Evolutionary conservation across 2,329 filamentous ascomycete species (phyloP), one percentile per base, ranked within the genome.

Genomic region (Alternaria metachromatica): DNA sequence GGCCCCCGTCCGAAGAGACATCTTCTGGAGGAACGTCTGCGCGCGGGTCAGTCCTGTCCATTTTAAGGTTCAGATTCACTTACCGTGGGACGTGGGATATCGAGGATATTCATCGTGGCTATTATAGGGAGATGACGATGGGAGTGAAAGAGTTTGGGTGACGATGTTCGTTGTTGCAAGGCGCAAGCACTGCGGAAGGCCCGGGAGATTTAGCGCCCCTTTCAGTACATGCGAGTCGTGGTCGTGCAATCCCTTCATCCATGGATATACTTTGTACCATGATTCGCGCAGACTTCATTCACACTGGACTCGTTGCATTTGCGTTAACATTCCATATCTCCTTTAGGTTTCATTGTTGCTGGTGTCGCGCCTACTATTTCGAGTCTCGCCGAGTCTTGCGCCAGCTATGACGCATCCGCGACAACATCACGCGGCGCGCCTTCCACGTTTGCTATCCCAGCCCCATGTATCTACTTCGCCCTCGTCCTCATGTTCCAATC

Each of bases 1-100:
- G 50, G 92, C 90, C 70, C 93, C 94, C 33, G 92, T 95, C 73
- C 93, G 92, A 58, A 97, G 89, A 76, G 92, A 92, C 84, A 97
- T 91, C 75, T 94, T 84, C 78, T 92, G 93, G 69, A 97, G 87
- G 79, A 97, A 95, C 50, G 89, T 90, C 94, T 97, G 78, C 45
- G 53, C 30, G 18, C 46, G 21, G 8, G 69, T 76, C 58, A 74
- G 65, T 64, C 28, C 64, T 51, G 20, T 53, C 23, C 18, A 26
- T 18, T 41, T 23, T 53, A 46, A 26, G 50, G 50, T 54, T 25
- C 2, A 21, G 23, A 18, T 37, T 28, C 49, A 60, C 75, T 57
- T 78, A 81, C 79, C 69, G 72, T 76, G 30, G 79, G 79, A 60
- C 78, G 75, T 59, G 79, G 79, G 18, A 81, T 76, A 66, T 80